Conservation (phyloP, 495 filamentous ascomycete genomes). For the Hyaloscypha variabilis region DNA sequence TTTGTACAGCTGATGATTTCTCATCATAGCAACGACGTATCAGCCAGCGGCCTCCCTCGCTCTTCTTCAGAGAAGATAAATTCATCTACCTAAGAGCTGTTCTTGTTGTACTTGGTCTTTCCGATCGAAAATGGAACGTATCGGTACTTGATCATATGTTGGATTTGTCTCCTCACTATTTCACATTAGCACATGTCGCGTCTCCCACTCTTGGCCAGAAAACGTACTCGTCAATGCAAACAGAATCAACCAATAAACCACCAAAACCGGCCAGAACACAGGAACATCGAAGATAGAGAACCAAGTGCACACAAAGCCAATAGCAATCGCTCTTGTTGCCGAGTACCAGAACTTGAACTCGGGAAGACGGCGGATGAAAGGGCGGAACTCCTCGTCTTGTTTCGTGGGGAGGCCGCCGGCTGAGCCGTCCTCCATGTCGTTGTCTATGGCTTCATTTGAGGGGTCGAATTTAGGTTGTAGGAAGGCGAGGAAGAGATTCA, state of each 20-base stretch:
- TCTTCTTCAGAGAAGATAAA: not conserved
- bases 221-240: conserved; percentile 89
- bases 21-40: not conserved
- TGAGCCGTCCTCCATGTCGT: conserved; percentile 92
- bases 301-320: conserved; percentile 89
- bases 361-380: conserved; percentile 92
- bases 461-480: conserved; percentile 98
- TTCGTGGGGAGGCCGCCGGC: conserved; percentile 83
- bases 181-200: conserved; percentile 5
- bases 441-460: conserved; percentile 85
- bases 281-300: conserved; percentile 93
- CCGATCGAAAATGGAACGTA: conserved; percentile 95
- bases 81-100: conserved; percentile 36
- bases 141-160: conserved; percentile 99
- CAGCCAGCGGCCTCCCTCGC: not conserved
- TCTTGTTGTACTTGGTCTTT: conserved; percentile 78
- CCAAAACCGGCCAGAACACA: conserved; percentile 97
- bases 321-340: conserved; percentile 82
- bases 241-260: conserved; percentile 97
- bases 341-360: conserved; percentile 99
- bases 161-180: conserved; percentile 94
- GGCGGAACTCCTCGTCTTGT: conserved; percentile 94
- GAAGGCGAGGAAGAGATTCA: conserved; percentile 99
- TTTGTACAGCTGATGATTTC: conserved; percentile 21
- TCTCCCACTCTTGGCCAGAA: not conserved